Conservation (phyloP, 371 early-diverging fungal genomes). For the Nematocida homosporus region DNA sequence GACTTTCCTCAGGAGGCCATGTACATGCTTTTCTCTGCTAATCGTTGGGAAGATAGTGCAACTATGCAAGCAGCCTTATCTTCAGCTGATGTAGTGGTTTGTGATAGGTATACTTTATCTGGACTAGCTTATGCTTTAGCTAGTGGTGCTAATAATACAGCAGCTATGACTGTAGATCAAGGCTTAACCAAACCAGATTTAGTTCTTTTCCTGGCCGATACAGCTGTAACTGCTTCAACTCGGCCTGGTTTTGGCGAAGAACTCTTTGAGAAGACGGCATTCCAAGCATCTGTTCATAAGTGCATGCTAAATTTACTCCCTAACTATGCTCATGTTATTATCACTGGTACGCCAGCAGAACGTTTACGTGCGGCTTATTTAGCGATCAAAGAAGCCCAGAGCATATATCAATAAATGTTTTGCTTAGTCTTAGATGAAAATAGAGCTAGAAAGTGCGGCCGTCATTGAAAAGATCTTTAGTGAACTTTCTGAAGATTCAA, state of each 20-base stretch:
- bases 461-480: constrained; percentile 37
- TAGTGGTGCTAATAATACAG: constrained; percentile 74
- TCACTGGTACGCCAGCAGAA: too few relatives aligned
- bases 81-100: constrained; percentile 70
- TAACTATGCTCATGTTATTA: constrained; percentile 8
- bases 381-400: too few relatives aligned
- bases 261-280: constrained; percentile 80
- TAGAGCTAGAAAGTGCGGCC: constrained; percentile 38
- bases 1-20: constrained; percentile 77
- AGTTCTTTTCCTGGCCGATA: constrained; percentile 81
- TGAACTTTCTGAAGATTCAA: constrained; percentile 3
- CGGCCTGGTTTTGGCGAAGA: constrained; percentile 87
- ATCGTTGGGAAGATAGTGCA: constrained; percentile 74
- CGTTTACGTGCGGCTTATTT: not conserved
- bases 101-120: constrained; percentile 92
- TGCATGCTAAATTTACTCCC: constrained; percentile 49
- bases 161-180: constrained; percentile 81
- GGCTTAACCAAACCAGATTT: constrained; percentile 80
- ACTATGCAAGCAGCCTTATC: constrained; percentile 26
- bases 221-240: constrained; percentile 72
- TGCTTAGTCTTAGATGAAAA: constrained; percentile 23
- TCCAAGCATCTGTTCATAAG: constrained; percentile 73
- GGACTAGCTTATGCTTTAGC: constrained; percentile 80
- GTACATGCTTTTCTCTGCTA: constrained; percentile 89
- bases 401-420: too few relatives aligned